A percentile compares a stretch with the other conserved stretches of the same genome.
phyloP scores from a whole-genome alignment of 2,329 filamentous ascomycete species.

The Macrophomina tecta region DNA sequence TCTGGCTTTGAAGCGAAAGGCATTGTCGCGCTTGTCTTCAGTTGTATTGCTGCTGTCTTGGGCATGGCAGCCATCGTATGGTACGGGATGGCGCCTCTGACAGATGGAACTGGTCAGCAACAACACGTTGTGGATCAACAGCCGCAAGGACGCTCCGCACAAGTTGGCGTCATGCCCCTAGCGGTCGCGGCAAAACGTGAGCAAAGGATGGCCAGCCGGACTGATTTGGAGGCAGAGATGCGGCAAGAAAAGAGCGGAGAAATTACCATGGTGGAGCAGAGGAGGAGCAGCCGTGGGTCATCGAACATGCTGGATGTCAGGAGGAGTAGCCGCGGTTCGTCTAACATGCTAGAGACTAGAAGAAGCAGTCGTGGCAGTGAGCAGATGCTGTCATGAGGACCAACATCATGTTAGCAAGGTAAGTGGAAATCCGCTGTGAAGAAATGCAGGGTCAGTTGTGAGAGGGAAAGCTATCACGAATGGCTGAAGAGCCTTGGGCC shows the following conservation, averaged over 20 bases:
- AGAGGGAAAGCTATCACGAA: not conserved
- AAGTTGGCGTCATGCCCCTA: conserved; percentile 7
- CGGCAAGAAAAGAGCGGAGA: not conserved
- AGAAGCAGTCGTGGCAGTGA: conserved; percentile 1
- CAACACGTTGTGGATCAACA: not conserved
- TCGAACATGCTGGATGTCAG: conserved; percentile 3
- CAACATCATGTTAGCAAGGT: not conserved
- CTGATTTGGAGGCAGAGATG: conserved; percentile 17
- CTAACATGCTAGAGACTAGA: conserved; percentile 3
- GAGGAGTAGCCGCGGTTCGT: conserved; percentile 3
- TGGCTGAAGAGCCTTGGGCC: not conserved
- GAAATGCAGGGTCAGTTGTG: not conserved
- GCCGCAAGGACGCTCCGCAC: not conserved
- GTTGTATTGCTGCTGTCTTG: conserved; percentile 69
- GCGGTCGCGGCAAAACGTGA: conserved; percentile 10
- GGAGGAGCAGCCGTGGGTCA: conserved; percentile 2
- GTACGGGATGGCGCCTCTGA: conserved; percentile 61
- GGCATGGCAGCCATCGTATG: conserved; percentile 71
- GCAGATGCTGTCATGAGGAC: not conserved
- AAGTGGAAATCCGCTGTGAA: not conserved
- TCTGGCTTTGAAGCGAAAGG: conserved; percentile 73
- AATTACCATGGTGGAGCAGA: conserved; percentile 18
- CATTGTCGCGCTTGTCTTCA: conserved; percentile 77
- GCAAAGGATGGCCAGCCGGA: not conserved
- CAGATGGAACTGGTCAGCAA: not conserved